These are phyloP conservation scores for Aspergillus indologenus DNA, from an alignment of 495 filamentous ascomycete genomes.

Conservation along the genomic window DNA sequence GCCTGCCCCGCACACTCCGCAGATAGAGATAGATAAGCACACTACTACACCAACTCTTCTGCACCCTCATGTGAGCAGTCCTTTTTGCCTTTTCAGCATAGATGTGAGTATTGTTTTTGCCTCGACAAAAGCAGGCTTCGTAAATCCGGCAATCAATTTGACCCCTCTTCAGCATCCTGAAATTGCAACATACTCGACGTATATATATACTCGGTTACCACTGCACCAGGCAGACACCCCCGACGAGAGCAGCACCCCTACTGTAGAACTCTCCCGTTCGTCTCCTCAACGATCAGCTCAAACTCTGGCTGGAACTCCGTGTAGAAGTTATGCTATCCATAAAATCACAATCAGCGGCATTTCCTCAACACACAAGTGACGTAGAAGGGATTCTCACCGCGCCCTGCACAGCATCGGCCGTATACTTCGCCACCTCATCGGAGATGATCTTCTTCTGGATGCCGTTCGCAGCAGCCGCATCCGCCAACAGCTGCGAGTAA, in stretches of 20 bases:
- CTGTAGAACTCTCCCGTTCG: conserved; percentile 38
- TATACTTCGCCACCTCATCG: conserved; percentile 37
- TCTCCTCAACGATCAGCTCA: conserved; percentile 45
- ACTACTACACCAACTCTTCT: no score
- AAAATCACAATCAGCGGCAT: background rate
- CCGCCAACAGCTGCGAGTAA: conserved; percentile 63
- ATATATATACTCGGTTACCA: no score
- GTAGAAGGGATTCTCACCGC: conserved; percentile 28
- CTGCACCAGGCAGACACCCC: no score
- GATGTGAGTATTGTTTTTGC: no score
- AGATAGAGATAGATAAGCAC: no score
- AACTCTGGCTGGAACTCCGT: conserved; percentile 47
- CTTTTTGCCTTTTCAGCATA: no score
- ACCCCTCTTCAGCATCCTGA: no score
- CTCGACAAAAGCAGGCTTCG: no score
- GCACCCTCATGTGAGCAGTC: no score
- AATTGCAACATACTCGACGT: no score
- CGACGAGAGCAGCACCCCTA: conserved; percentile 9
- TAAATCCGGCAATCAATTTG: no score
- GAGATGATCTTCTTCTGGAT: conserved; percentile 53
- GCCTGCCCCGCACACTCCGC: no score
- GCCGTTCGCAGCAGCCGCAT: conserved; percentile 58
- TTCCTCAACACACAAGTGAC: background rate
- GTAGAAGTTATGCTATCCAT: conserved; percentile 41
- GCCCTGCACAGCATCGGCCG: conserved; percentile 40